Conservation (phyloP, 495 filamentous ascomycete species). For the Penicilliopsis zonata region DNA sequence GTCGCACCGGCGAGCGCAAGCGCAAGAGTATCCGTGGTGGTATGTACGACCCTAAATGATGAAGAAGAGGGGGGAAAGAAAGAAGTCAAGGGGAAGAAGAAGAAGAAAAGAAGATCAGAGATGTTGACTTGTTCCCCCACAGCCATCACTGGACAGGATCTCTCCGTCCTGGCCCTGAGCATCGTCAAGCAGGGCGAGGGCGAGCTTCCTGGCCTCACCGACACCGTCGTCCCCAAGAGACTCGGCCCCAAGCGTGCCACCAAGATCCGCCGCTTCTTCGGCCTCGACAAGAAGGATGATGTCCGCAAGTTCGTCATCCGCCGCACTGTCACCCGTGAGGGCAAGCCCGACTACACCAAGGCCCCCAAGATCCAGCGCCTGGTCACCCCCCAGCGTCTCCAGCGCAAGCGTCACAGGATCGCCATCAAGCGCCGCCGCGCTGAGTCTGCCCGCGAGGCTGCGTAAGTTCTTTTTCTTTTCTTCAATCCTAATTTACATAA, state of each 20-base stretch:
- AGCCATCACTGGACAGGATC: slow-evolving; percentile 84
- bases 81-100: neutral
- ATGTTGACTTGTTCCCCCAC: slow-evolving; percentile 6
- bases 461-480: slow-evolving; percentile 50
- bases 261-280: slow-evolving; percentile 98
- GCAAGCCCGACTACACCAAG: slow-evolving; percentile 97
- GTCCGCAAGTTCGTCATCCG: slow-evolving; percentile 99
- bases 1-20: slow-evolving; percentile 96
- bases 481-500: slow-evolving; percentile 4
- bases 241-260: slow-evolving; percentile 98
- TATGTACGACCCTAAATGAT: slow-evolving; percentile 11
- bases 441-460: slow-evolving; percentile 94
- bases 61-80: neutral
- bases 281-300: slow-evolving; percentile 99
- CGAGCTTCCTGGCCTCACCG: slow-evolving; percentile 90
- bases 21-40: slow-evolving; percentile 95
- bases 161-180: slow-evolving; percentile 81
- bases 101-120: neutral
- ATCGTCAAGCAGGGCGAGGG: slow-evolving; percentile 95
- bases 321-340: slow-evolving; percentile 94
- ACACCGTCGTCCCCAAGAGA: slow-evolving; percentile 93
- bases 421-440: slow-evolving; percentile 94
- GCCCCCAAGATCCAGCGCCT: slow-evolving; percentile 98
- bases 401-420: slow-evolving; percentile 96
- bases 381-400: slow-evolving; percentile 97